Base-by-base conservation (phyloP, 2,329 filamentous ascomycete genomes). In the Podosphaera aphanis region DNA sequence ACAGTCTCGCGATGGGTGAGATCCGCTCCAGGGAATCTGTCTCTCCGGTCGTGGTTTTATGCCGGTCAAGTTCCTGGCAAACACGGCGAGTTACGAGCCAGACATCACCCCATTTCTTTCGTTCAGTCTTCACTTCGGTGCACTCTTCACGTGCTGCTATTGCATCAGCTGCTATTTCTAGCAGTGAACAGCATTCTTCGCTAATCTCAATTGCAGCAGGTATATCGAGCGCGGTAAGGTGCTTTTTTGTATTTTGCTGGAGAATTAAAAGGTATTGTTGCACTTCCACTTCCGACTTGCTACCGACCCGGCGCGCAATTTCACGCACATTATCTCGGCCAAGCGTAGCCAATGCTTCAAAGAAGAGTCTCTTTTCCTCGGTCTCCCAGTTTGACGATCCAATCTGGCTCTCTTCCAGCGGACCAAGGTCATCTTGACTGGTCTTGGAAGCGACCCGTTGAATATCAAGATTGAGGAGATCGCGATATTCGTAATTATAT, bases 211-310 rank as follows among this genome's bases (percentile, higher is more conserved):
- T 56, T 0, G 86, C 85, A 1, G 82, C 76, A 1, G 79, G 77
- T 46, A 45, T 23, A 21, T 46, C 35, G 6, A 51, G 44, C 18
- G 49, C 33, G 5, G 39, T 36, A 5, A 31, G 49, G 13, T 57
- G 58, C 8, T 54, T 50, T 42, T 58, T 47, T n/a, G 35, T 53
- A 66, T 62, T 19, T 61, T 57, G 31, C 8, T 74, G 65, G 4
- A 94, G 66, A 1, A 81, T 59, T 5, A 65, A 55, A 3, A 92
- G 59, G 57, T 85, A 85, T 44, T 79, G 72, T 23, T 69, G 69
- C 29, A 90, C 74, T 61, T 94, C 84, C 7, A 79, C 57, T 51
- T 74, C 70, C 48, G 74, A 78, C 61, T 95, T 95, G 29, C 74
- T 78, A 0, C 66, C 66, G 15, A 93, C 65, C 0, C 70, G 66